Evolutionary conservation across 1,284 basidiomycete genomes (phyloP), one percentile per base, ranked within the genome.

Genomic region (Boletus calvinii): DNA sequence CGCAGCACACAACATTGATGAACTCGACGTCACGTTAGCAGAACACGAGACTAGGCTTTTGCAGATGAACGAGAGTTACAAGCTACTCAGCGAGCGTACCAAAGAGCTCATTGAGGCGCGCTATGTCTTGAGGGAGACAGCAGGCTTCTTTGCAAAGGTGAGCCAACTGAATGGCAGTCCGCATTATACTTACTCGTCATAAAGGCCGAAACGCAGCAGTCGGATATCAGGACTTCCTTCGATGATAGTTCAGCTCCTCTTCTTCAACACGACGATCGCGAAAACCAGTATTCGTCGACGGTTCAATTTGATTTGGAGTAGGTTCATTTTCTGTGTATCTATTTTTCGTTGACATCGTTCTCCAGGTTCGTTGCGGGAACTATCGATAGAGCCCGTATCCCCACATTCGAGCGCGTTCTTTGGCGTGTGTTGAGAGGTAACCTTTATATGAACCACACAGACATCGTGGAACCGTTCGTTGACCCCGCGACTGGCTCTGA

Each of bases 351-450:
- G 35, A 54, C 50, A 22, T 10, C 12, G 13, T 52, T 30, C 26
- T 46, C 0, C 38, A 92, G 89, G 61, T 99, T 99, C 63, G 91
- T 99, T 24, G 89, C 96, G 12, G 96, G 96, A 35, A 98, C 96
- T 0, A 95, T 99, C 62, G 96, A 99, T 64, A 92, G 96, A 52
- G 77, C 86, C 17, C 88, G 94, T 55, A 83, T 98, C 70, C 84
- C 92, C 2, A 97, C 93, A 10, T 98, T 99, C 53, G 97, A 99
- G 73, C 90, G 97, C 34, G 93, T 99, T 20, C 83, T 99, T 51
- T 99, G 97, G 96, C 92, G 97, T 62, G 93, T 99, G 26, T 81
- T 99, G 26, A 89, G 97, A 57, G 97, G 97, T 50, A 99, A 99
- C 71, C 78, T 99, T 30, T 99, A 98, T 79, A 98, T 99, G 95